Evolutionary conservation across 352 stramenopile genomes (phyloP).

Genomic region (Pythium rhizo-oryzae): DNA sequence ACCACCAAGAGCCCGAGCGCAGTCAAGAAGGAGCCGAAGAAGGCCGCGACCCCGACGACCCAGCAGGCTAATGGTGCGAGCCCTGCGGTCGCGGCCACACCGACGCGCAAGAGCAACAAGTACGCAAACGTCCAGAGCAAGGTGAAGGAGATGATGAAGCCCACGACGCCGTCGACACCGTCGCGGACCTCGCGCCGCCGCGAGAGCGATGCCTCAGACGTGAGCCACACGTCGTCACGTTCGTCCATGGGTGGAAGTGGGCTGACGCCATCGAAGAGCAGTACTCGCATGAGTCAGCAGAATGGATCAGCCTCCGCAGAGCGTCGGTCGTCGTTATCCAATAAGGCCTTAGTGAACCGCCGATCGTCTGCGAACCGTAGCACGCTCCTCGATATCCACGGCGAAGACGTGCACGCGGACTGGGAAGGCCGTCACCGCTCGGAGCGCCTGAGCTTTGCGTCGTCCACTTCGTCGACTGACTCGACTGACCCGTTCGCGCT

Average conservation of each 20-base stretch:
- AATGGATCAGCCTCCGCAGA: constrained; percentile 23
- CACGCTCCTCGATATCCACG: constrained; percentile 13
- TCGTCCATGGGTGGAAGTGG: constrained; percentile 1
- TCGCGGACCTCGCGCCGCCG: not conserved
- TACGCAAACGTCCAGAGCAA: constrained; percentile 63
- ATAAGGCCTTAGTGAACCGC: constrained; percentile 15
- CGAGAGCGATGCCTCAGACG: constrained; percentile 13
- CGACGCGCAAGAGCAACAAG: constrained; percentile 35
- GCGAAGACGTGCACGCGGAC: constrained; percentile 22
- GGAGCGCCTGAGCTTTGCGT: constrained; percentile 24
- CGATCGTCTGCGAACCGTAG: constrained; percentile 7
- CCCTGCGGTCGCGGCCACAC: not conserved
- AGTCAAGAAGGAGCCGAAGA: constrained; percentile 16
- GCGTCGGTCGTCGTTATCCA: constrained; percentile 20
- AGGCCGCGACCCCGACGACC: constrained; percentile 1
- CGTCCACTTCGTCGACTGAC: constrained; percentile 35
- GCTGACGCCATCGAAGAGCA: not conserved
- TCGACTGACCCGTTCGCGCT: constrained; percentile 35
- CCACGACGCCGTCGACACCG: constrained; percentile 10
- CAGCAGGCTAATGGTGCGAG: not conserved
- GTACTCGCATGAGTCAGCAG: not conserved
- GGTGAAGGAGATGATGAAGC: constrained; percentile 37
- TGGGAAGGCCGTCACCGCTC: constrained; percentile 26
- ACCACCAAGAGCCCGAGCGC: constrained; percentile 24
- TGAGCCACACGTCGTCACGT: constrained; percentile 5